phyloP scores from a whole-genome alignment of 805 yeast species.

The Ogataea degrootiae region DNA sequence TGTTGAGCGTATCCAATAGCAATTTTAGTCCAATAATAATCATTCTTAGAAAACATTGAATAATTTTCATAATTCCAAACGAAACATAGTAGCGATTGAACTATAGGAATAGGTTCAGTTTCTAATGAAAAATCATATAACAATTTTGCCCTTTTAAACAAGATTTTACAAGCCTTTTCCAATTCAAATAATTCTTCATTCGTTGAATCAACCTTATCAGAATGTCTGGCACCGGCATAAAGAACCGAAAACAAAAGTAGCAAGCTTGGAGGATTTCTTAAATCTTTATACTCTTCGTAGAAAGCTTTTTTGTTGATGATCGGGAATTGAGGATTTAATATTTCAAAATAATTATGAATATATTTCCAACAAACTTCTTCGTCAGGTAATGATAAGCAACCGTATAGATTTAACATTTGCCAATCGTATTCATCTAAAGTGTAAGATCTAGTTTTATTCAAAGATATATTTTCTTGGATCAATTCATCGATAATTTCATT shows the following conservation, averaged over 20 bases:
- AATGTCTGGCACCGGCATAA: constrained; percentile 62
- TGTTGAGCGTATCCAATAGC: constrained; percentile 73
- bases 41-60: constrained; percentile 45
- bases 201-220: constrained; percentile 46
- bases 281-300: constrained; percentile 52
- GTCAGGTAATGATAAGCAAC: constrained; percentile 71
- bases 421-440: constrained; percentile 41
- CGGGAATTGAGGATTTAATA: constrained; percentile 64
- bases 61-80: constrained; percentile 21
- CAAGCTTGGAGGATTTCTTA: constrained; percentile 56
- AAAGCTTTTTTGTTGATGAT: constrained; percentile 60
- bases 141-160: constrained; percentile 49
- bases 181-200: constrained; percentile 46
- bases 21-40: constrained; percentile 69
- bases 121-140: constrained; percentile 67
- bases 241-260: constrained; percentile 59
- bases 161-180: constrained; percentile 29
- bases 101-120: constrained; percentile 55
- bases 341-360: constrained; percentile 56
- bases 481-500: constrained; percentile 16
- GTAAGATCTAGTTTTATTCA: constrained; percentile 18
- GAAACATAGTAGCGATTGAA: constrained; percentile 47
- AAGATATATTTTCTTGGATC: constrained; percentile 12
- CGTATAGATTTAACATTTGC: constrained; percentile 57
- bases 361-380: constrained; percentile 55